Evolutionary conservation across 257 asterid species (phyloP).

Genomic region (Oldenlandia corymbosa): DNA sequence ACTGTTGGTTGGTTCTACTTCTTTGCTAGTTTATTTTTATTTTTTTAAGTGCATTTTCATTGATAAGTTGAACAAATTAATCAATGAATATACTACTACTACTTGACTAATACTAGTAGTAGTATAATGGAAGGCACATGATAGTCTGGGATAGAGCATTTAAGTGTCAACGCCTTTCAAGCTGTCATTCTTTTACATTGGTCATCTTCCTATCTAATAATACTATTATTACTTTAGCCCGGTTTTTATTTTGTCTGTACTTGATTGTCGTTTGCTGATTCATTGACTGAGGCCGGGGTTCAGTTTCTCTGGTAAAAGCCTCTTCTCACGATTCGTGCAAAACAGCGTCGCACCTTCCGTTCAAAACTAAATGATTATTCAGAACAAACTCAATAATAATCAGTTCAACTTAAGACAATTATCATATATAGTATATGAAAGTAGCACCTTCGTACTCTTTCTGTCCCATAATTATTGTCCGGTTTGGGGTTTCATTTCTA

Average conservation of each 20-base stretch:
- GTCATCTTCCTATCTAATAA: neutral
- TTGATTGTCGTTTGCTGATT: conserved; percentile 5
- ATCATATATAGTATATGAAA: too few species aligned
- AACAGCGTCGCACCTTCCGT: neutral
- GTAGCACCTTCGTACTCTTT: too few species aligned
- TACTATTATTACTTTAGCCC: too few species aligned
- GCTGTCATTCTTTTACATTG: conserved; percentile 9
- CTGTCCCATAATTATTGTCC: too few species aligned
- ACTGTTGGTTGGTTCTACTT: neutral
- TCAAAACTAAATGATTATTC: too few species aligned
- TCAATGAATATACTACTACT: neutral
- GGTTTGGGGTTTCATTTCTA: too few species aligned
- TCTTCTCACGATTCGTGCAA: neutral
- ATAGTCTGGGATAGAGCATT: conserved; percentile 10
- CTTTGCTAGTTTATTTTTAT: too few species aligned
- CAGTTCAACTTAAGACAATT: too few species aligned
- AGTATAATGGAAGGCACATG: conserved; percentile 4
- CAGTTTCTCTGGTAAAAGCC: neutral
- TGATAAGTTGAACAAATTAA: neutral
- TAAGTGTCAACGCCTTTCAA: conserved; percentile 1
- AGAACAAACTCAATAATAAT: too few species aligned
- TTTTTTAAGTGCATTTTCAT: neutral
- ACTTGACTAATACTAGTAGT: too few species aligned
- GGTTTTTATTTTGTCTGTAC: neutral
- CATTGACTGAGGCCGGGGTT: neutral